Conservation (phyloP, 192 early-diverging fungal species). For the Coemansia sp. region DNA sequence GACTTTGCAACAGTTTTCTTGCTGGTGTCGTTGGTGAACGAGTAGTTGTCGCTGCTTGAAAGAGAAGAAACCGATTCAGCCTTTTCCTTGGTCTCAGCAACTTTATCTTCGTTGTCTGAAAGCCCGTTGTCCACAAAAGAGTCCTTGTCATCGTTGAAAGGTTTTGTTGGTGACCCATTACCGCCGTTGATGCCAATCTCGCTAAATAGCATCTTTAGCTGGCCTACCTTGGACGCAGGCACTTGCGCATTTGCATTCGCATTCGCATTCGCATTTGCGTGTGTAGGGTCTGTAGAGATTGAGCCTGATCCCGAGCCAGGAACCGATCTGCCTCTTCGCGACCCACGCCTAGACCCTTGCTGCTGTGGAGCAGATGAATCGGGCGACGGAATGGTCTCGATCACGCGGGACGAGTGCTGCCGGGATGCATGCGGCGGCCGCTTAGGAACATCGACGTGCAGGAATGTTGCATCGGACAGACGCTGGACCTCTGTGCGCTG, state of each 20-base stretch:
- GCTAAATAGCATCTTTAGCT: slow-evolving; percentile 49
- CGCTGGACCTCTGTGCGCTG: slow-evolving; percentile 77
- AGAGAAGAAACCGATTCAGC: slow-evolving; percentile 9
- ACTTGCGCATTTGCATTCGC: not conserved
- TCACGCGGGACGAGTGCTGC: slow-evolving; percentile 11
- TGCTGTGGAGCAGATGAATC: not conserved
- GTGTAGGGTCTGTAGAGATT: not conserved
- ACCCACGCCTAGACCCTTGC: slow-evolving; percentile 21
- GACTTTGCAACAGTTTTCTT: not conserved
- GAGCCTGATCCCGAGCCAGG: slow-evolving; percentile 22
- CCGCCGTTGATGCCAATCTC: slow-evolving; percentile 8
- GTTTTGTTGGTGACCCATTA: not conserved
- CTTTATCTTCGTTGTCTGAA: not conserved
- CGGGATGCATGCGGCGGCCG: slow-evolving; percentile 12
- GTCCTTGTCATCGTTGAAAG: not conserved
- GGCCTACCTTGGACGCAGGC: slow-evolving; percentile 24
- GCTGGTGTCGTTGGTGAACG: slow-evolving; percentile 16
- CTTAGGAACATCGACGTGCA: slow-evolving; percentile 26
- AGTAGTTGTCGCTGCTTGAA: slow-evolving; percentile 44
- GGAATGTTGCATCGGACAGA: slow-evolving; percentile 63
- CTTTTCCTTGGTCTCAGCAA: not conserved
- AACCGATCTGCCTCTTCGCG: slow-evolving; percentile 23
- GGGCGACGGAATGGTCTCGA: slow-evolving; percentile 1
- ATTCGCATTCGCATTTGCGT: no score
- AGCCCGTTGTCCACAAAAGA: not conserved